Evolutionary conservation across 2,329 filamentous ascomycete species (phyloP), one percentile per base, ranked within the genome.

Genomic region (Chrysosporium queenslandicum): DNA sequence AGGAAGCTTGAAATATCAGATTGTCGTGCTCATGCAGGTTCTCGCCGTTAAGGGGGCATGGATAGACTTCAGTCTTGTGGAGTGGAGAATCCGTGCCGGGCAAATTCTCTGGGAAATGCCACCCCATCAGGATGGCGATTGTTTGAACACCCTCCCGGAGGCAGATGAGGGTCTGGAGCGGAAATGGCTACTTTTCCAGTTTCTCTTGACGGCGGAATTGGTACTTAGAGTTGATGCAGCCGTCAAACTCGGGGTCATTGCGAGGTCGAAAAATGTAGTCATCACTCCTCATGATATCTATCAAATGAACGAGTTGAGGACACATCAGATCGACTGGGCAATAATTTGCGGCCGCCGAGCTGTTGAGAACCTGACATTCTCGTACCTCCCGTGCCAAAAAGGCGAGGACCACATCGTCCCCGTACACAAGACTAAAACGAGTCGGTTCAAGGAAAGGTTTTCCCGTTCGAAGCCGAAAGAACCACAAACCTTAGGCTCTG

Each of bases 261-360:
- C 67, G 18, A 62, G 65, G 37, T 63, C 68, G 0, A 63, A 66
- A 6, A 64, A 68, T n/a, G 61, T 73, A 21, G 60, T 64, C 30
- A 62, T 77, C 39, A 72, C 68, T 1, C 59, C 64, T 1, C 62
- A 69, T 21, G 73, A 77, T 46, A 64, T 76, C 12, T 61, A 68
- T 18, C 65, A 69, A 5, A 74, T 77, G 49, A 68, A 73, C 43
- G 67, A 67, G 20, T 60, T 75, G 40, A 71, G 74, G 52, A 74
- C 70, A n/a, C 65, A 67, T 4, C 79, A 80, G 58, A 67, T 76
- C 3, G 72, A 78, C 49, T 80, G 77, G 77, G 77, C 79, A 61
- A 62, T 81, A 21, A 67, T 80, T 1, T 67, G 77, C 16, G 74
- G 74, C 5, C 70, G 75, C 20, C 68, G 74, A 2, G 78, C 79